Evolutionary conservation across 306 rosid species (phyloP), one percentile per base, ranked within the genome.

Genomic region (Malus asiatica): DNA sequence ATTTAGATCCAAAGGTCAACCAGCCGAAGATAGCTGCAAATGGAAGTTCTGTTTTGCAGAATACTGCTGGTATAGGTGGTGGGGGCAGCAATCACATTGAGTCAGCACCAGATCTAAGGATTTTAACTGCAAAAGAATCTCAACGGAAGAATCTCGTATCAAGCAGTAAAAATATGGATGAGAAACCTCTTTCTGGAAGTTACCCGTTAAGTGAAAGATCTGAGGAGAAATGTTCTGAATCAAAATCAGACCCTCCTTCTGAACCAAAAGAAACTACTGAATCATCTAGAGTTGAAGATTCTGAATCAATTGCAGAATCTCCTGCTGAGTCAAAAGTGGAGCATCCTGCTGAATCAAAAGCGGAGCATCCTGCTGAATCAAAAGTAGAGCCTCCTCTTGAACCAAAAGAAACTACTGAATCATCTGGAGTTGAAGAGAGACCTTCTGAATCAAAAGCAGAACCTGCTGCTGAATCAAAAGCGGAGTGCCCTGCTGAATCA

Each of bases 1-100:
- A 44, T 66, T 60, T 84, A 73, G 93, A 89, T 76, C 83, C 81
- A 55, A 92, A 86, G 79, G 84, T 68, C 83, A 79, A 63, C 89
- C 84, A 73, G 69, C 91, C 74, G 78, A 81, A 72, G 59, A 64
- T 83, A 33, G 70, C 86, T 40, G 68, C 87, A 82, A 87, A 86
- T 83, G 93, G 84, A 70, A 79, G 84, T 84, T 73, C 90, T 72
- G 89, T 65, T 76, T 67, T 73, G 67, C 91, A 70, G 71, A 76
- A 44, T 76, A 69, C 74, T 20, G 61, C 73, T 76, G 78, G 78
- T 77, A 76, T 78, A 32, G 81, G 55, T 85, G 74, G 80, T 68
- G 18, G 71, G 46, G 72, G 78, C 42, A 83, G 76, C 77, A 62
- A 68, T 78, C 55, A 52, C 79, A 44, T 65, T 81, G 86, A 89